These are phyloP conservation scores for Macrophomina pseudophaseolina DNA, from an alignment of 2,329 filamentous ascomycete species.

Conservation along the genomic window DNA sequence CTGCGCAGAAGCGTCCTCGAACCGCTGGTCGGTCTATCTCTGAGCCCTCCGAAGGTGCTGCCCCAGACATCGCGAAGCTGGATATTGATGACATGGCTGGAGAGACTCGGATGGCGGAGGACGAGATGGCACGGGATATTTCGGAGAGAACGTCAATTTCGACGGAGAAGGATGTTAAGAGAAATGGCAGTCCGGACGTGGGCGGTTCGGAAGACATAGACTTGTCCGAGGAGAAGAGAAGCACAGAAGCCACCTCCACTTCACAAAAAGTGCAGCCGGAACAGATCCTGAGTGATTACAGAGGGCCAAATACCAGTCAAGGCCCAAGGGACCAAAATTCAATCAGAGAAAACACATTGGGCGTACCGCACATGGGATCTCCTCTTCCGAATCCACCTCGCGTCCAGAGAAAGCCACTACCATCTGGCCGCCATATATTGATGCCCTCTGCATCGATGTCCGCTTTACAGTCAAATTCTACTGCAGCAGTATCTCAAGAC, in stretches of 20 bases:
- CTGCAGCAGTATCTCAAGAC: neutral
- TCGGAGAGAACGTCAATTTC: neutral
- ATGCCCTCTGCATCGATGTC: slow-evolving; percentile 7
- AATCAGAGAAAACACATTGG: neutral
- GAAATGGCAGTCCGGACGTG: neutral
- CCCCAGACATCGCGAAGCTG: slow-evolving; percentile 1
- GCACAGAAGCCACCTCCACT: neutral
- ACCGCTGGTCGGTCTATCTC: slow-evolving; percentile 4
- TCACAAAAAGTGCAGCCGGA: too few species aligned
- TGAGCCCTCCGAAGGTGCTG: neutral
- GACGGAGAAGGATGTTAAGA: neutral
- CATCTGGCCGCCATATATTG: neutral
- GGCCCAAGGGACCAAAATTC: too few species aligned
- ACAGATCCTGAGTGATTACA: too few species aligned
- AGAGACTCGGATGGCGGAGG: too few species aligned
- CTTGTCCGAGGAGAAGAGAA: neutral
- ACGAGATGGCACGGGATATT: neutral
- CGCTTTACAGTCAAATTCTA: neutral
- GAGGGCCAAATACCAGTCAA: too few species aligned
- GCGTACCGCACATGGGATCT: neutral
- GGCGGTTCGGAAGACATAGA: neutral
- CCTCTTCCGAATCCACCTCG: neutral
- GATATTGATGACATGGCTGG: neutral
- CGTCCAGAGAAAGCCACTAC: slow-evolving; percentile 8
- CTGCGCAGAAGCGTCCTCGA: slow-evolving; percentile 15